Base-by-base conservation (phyloP, 768 basidiomycete genomes). In the Cystoderma amianthinum region DNA sequence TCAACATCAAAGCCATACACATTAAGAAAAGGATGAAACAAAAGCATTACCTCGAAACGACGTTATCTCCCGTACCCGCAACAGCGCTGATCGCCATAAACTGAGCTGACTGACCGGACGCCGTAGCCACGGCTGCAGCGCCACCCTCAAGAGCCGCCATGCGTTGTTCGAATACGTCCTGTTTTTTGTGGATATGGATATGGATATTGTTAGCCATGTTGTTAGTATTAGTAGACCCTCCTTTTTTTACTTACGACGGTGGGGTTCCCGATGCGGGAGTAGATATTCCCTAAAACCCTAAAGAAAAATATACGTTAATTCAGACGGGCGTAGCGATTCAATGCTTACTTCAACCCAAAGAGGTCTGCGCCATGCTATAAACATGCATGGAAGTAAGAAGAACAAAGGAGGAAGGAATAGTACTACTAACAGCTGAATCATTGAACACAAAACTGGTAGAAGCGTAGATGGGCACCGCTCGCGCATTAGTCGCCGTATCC, bases 101-200 rank as follows among this genome's bases (percentile, higher is more conserved):
- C 51, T 89, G 85, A 0, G 86, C 88, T 5, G 82, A 65, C 54
- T 87, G 85, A 0, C 87, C 88, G 41, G 81, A 83, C 3, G 83
- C 63, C 0, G 80, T 70, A 2, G 85, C 85, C 2, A 90, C 71
- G 4, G 87, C 87, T 1, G 83, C 85, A 1, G 65, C 67, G 18
- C 88, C 88, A 10, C 85, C 83, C 57, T 91, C 87, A n/a, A 90
- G 68, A 0, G 82, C 82, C 3, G 84, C 80, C 19, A 89, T 79
- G 4, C 87, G 78, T 42, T 80, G 71, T 57, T 90, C 88, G 48
- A 91, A 87, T 1, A 88, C 82, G 42, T 80, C 81, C 83, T 85
- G 48, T 7, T 24, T 25, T 13, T 10, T 19, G 34, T 30, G 28
- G 28, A 30, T 30, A 30, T n/a, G n/a, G 28, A 30, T 30, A 15